Conservation (phyloP, 345 rosid genomes). For the Turritis glabra region DNA sequence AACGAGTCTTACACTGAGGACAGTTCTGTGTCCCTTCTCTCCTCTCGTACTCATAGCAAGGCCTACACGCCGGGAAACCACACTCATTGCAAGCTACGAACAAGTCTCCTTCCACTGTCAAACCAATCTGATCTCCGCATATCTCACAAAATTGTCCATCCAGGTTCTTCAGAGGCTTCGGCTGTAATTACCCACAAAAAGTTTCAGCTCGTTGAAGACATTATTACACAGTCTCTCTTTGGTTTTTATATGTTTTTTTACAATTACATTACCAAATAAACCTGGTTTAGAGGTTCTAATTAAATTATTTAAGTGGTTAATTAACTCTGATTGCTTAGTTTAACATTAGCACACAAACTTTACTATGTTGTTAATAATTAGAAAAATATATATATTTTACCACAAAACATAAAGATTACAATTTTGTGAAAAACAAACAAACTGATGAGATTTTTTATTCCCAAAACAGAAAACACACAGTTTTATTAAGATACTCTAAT, state of each 20-base stretch:
- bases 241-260: no score
- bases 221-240: neutral
- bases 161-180: constrained; percentile 78
- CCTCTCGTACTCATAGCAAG: constrained; percentile 96
- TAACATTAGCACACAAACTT: neutral
- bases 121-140: constrained; percentile 80
- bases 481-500: neutral
- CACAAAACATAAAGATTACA: neutral
- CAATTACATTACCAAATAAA: neutral
- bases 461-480: neutral
- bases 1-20: constrained; percentile 94
- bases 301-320: no score
- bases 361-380: neutral
- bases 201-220: neutral
- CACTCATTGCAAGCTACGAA: constrained; percentile 99
- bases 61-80: constrained; percentile 91
- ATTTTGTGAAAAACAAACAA: neutral
- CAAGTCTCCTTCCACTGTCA: constrained; percentile 88
- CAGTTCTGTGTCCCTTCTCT: constrained; percentile 90
- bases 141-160: constrained; percentile 97
- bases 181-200: constrained; percentile 47
- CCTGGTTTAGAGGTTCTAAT: no score
- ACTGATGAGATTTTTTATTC: neutral
- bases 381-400: neutral
- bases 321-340: neutral